Evolutionary conservation across 2,329 filamentous ascomycete genomes (phyloP).

Genomic region (Phyllosticta capitalensis): DNA sequence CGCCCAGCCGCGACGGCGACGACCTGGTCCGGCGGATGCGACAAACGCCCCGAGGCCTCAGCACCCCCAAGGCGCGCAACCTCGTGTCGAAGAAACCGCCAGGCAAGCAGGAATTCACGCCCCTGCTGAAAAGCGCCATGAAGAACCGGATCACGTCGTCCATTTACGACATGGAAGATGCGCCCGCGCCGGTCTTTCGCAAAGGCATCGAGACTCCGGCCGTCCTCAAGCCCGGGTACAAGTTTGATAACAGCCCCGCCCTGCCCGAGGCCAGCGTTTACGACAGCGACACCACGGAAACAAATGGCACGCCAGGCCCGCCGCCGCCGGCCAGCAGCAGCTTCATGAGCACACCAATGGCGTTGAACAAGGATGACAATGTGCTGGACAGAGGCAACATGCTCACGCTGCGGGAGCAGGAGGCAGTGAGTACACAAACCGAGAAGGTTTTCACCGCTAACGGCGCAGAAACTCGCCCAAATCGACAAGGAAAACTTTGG

Average conservation of each 20-base stretch:
- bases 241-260: slow-evolving; percentile 63
- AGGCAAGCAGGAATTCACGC: slow-evolving; percentile 75
- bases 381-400: slow-evolving; percentile 78
- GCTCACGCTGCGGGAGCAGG: slow-evolving; percentile 85
- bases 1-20: slow-evolving; percentile 60
- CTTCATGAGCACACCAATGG: slow-evolving; percentile 67
- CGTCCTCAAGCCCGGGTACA: slow-evolving; percentile 50
- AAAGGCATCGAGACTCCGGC: slow-evolving; percentile 54
- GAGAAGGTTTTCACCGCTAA: slow-evolving; percentile 5
- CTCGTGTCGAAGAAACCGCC: slow-evolving; percentile 45
- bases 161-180: slow-evolving; percentile 25
- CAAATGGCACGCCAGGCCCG: slow-evolving; percentile 48
- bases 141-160: slow-evolving; percentile 49
- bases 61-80: slow-evolving; percentile 66
- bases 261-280: slow-evolving; percentile 62
- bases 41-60: slow-evolving; percentile 41
- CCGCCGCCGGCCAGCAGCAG: slow-evolving; percentile 73
- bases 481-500: slow-evolving; percentile 99
- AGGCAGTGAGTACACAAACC: slow-evolving; percentile 53
- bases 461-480: slow-evolving; percentile 62
- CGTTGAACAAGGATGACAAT: slow-evolving; percentile 55
- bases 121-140: slow-evolving; percentile 76
- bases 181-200: slow-evolving; percentile 20
- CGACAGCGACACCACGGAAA: slow-evolving; percentile 31
- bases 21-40: slow-evolving; percentile 68